Percentiles rank a stretch among this genome's conserved stretches.
These are phyloP conservation scores for Sclerotinia borealis DNA, from an alignment of 2,329 filamentous ascomycete species.

Conservation along the genomic window DNA sequence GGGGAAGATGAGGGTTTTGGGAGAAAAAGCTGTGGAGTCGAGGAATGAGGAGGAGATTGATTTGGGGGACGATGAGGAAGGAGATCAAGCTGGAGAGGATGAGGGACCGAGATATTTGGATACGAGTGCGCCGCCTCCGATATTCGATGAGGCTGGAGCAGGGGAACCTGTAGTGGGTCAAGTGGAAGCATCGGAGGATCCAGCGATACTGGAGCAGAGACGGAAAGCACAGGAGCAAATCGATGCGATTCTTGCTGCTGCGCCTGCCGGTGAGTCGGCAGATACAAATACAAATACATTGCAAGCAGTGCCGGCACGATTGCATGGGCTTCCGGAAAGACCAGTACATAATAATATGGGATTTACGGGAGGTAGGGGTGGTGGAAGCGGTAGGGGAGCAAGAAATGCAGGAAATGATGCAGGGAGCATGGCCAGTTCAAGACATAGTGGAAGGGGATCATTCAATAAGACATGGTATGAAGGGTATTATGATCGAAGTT, in stretches of 20 bases:
- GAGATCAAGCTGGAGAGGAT: conserved; percentile 8
- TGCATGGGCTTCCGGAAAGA: conserved; percentile 14
- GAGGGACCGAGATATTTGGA: conserved; percentile 22
- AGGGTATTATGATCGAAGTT: conserved; percentile 63
- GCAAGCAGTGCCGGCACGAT: background rate
- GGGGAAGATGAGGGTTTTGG: conserved; percentile 27
- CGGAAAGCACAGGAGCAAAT: conserved; percentile 26
- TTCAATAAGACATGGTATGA: conserved; percentile 51
- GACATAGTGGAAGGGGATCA: conserved; percentile 24
- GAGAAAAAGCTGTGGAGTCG: conserved; percentile 11
- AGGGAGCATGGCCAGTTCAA: conserved; percentile 15
- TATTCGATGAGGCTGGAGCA: conserved; percentile 22
- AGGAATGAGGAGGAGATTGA: conserved; percentile 24
- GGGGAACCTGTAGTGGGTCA: background rate
- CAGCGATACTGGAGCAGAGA: conserved; percentile 14
- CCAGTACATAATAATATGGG: conserved; percentile 10
- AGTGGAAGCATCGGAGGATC: conserved; percentile 10
- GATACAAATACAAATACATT: conserved; percentile 6
- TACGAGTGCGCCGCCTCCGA: conserved; percentile 29
- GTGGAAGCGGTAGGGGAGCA: background rate
- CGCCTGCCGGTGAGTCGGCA: conserved; percentile 13
- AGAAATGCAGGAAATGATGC: conserved; percentile 12
- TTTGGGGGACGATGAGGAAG: conserved; percentile 19
- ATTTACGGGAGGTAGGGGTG: conserved; percentile 18
- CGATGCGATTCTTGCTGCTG: conserved; percentile 24